phyloP scores from a whole-genome alignment of 2,329 filamentous ascomycete species.

The Sordariomycetes sp. region DNA sequence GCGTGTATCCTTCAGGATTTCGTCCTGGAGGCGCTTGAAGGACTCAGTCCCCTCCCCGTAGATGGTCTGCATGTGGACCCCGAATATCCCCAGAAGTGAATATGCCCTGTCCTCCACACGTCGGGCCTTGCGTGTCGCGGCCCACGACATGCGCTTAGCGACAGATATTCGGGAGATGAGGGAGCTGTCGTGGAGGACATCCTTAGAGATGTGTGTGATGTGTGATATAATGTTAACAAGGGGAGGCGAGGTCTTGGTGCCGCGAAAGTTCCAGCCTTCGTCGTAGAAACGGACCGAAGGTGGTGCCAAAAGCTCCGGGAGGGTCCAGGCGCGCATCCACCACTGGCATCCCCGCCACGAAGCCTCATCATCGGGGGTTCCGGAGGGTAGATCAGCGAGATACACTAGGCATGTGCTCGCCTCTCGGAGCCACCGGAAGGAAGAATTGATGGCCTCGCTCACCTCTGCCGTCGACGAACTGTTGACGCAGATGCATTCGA shows the following conservation, averaged over 20 bases:
- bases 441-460: slow-evolving; percentile 15
- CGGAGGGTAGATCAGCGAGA: slow-evolving; percentile 11
- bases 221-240: slow-evolving; percentile 8
- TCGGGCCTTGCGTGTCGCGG: slow-evolving; percentile 11
- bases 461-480: slow-evolving; percentile 14
- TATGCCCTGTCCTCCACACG: slow-evolving; percentile 18
- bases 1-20: slow-evolving; percentile 19
- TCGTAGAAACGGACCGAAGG: slow-evolving; percentile 16
- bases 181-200: slow-evolving; percentile 8
- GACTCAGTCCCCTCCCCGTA: slow-evolving; percentile 18
- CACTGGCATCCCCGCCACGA: slow-evolving; percentile 8
- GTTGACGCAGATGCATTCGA: slow-evolving; percentile 18
- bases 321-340: slow-evolving; percentile 15
- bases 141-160: slow-evolving; percentile 16
- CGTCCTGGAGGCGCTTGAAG: slow-evolving; percentile 21
- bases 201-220: slow-evolving; percentile 12
- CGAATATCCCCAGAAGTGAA: slow-evolving; percentile 16
- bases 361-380: slow-evolving; percentile 1
- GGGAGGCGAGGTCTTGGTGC: slow-evolving; percentile 12
- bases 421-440: slow-evolving; percentile 13
- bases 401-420: slow-evolving; percentile 15
- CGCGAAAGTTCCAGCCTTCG: slow-evolving; percentile 13
- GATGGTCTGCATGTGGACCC: slow-evolving; percentile 16
- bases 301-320: slow-evolving; percentile 20
- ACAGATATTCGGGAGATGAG: slow-evolving; percentile 5